These are phyloP conservation scores for Phaffia tasmanica DNA, from an alignment of 768 basidiomycete species.

Conservation along the genomic window DNA sequence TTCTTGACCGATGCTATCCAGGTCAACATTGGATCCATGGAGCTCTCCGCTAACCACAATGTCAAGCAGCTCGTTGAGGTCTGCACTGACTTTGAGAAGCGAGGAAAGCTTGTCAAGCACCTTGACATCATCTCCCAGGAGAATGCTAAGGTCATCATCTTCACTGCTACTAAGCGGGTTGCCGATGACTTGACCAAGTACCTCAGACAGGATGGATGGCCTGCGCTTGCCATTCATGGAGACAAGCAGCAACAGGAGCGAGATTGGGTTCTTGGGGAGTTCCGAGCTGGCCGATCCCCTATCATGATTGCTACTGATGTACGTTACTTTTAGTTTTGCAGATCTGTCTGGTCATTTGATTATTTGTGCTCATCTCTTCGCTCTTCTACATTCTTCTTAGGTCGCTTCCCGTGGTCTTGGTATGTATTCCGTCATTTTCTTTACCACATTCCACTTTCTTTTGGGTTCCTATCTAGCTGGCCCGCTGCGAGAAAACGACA, in stretches of 20 bases:
- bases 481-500: too few species aligned
- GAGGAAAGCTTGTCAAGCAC: constrained; percentile 88
- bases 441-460: background rate
- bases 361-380: too few species aligned
- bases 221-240: constrained; percentile 97
- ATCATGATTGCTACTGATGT: constrained; percentile 93
- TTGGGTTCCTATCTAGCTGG: too few species aligned
- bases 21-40: constrained; percentile 98
- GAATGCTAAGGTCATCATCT: constrained; percentile 97
- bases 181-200: constrained; percentile 94
- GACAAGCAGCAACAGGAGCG: constrained; percentile 99
- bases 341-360: background rate
- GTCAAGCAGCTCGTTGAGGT: constrained; percentile 93
- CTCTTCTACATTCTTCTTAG: background rate
- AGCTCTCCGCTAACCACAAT: constrained; percentile 95
- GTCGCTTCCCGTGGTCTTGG: constrained; percentile 99
- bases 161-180: constrained; percentile 83
- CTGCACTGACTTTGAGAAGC: constrained; percentile 95
- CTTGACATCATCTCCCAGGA: constrained; percentile 91
- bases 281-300: constrained; percentile 93
- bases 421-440: constrained; percentile 49
- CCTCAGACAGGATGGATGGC: constrained; percentile 96
- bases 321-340: constrained; percentile 12
- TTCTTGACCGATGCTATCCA: constrained; percentile 95
- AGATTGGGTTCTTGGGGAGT: constrained; percentile 97